These are phyloP conservation scores for Vigna reflexopilosa DNA, from an alignment of 306 rosid genomes.

Conservation along the genomic window DNA sequence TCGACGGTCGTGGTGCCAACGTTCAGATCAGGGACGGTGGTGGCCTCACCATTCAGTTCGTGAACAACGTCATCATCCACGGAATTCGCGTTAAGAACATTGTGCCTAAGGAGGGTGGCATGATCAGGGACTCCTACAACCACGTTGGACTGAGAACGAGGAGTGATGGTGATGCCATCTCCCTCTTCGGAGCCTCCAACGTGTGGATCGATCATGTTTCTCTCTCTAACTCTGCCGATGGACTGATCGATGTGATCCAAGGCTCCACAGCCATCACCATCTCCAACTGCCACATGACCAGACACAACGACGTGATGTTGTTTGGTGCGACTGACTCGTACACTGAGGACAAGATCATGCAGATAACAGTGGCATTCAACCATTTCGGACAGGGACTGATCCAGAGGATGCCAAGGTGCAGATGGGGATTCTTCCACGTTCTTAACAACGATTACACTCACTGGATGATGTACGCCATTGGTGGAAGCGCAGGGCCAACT, in stretches of 20 bases:
- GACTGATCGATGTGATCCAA: slow-evolving; percentile 37
- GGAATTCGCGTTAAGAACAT: slow-evolving; percentile 28
- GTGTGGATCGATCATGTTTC: slow-evolving; percentile 46
- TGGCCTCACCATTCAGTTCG: slow-evolving; percentile 40
- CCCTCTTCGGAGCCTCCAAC: slow-evolving; percentile 32
- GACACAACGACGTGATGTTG: slow-evolving; percentile 43
- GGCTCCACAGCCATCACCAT: slow-evolving; percentile 42
- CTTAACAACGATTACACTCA: slow-evolving; percentile 87
- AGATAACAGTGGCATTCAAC: slow-evolving; percentile 45
- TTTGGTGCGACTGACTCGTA: slow-evolving; percentile 30
- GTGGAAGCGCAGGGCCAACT: slow-evolving; percentile 78
- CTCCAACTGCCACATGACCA: slow-evolving; percentile 48
- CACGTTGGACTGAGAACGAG: slow-evolving; percentile 19
- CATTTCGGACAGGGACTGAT: slow-evolving; percentile 45
- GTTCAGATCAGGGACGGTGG: slow-evolving; percentile 30
- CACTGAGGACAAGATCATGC: slow-evolving; percentile 19
- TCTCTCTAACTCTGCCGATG: slow-evolving; percentile 36
- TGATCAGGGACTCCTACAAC: slow-evolving; percentile 26
- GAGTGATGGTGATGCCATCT: slow-evolving; percentile 50
- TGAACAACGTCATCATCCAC: slow-evolving; percentile 38
- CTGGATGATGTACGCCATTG: slow-evolving; percentile 90
- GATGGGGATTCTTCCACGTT: slow-evolving; percentile 77
- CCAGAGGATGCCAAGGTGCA: slow-evolving; percentile 48
- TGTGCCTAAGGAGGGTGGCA: slow-evolving; percentile 6
- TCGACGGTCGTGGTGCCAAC: slow-evolving; percentile 41